Conservation (phyloP, 1,284 basidiomycete genomes). For the Coniferiporia sulphurascens region DNA sequence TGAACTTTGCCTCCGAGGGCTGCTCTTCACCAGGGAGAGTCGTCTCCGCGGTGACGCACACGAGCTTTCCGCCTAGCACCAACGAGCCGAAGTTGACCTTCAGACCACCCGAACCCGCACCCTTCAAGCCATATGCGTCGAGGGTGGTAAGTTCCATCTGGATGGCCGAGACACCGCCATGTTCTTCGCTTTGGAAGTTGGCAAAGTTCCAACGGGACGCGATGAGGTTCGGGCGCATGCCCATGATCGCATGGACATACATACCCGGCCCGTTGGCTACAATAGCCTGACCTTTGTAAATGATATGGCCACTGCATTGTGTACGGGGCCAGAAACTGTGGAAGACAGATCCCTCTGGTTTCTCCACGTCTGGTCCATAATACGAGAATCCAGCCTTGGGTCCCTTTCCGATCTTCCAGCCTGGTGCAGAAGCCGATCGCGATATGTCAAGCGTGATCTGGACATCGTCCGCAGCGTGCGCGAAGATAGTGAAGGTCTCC, state of each 20-base stretch:
- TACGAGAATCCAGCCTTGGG: slow-evolving; percentile 86
- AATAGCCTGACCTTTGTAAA: slow-evolving; percentile 66
- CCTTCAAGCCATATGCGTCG: slow-evolving; percentile 68
- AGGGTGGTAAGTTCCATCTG: slow-evolving; percentile 97
- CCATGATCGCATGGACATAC: slow-evolving; percentile 96
- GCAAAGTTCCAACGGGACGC: slow-evolving; percentile 96
- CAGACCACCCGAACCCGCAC: slow-evolving; percentile 74
- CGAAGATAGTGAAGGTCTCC: slow-evolving; percentile 77
- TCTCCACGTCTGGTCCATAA: slow-evolving; percentile 74
- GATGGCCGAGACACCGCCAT: slow-evolving; percentile 79
- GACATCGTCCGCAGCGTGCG: slow-evolving; percentile 76
- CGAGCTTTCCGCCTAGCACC: slow-evolving; percentile 75
- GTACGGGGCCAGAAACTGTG: slow-evolving; percentile 90
- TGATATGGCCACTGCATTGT: slow-evolving; percentile 64
- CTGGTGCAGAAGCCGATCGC: slow-evolving; percentile 67
- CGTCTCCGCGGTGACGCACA: slow-evolving; percentile 67
- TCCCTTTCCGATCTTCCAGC: slow-evolving; percentile 91
- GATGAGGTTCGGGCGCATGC: slow-evolving; percentile 94
- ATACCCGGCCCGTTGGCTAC: slow-evolving; percentile 77
- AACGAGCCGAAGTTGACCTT: slow-evolving; percentile 83
- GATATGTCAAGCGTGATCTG: slow-evolving; percentile 76
- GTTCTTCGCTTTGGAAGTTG: slow-evolving; percentile 73
- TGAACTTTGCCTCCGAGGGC: slow-evolving; percentile 39
- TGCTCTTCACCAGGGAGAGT: slow-evolving; percentile 57
- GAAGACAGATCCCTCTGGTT: slow-evolving; percentile 84